Evolutionary conservation across 2,329 filamentous ascomycete genomes (phyloP).

Genomic region (Botryotinia narcissicola): DNA sequence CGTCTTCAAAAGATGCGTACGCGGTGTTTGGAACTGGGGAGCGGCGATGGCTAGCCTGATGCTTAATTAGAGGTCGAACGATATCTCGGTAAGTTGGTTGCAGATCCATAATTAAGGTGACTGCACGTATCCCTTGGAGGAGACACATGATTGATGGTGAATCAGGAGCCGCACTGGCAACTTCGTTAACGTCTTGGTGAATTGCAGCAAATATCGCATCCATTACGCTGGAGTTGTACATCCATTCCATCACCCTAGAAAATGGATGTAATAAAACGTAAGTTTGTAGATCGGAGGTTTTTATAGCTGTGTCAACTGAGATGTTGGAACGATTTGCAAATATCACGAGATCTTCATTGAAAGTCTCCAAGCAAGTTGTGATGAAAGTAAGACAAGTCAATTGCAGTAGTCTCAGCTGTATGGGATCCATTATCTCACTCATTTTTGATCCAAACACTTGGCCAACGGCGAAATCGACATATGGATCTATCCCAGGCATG

Average conservation of each 20-base stretch:
- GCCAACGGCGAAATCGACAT: slow-evolving; percentile 86
- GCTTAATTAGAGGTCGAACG: slow-evolving; percentile 74
- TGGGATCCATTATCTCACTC: slow-evolving; percentile 59
- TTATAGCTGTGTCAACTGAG: slow-evolving; percentile 71
- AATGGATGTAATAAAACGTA: slow-evolving; percentile 93
- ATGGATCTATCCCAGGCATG: slow-evolving; percentile 83
- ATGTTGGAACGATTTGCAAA: slow-evolving; percentile 78
- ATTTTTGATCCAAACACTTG: slow-evolving; percentile 65
- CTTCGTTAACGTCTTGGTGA: slow-evolving; percentile 70
- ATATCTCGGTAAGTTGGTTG: slow-evolving; percentile 91
- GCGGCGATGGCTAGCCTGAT: slow-evolving; percentile 57
- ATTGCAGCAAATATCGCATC: slow-evolving; percentile 74
- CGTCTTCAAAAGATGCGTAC: slow-evolving; percentile 89
- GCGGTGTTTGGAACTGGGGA: slow-evolving; percentile 68
- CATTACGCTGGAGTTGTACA: slow-evolving; percentile 90
- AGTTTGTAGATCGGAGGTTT: slow-evolving; percentile 67
- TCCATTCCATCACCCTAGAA: slow-evolving; percentile 93
- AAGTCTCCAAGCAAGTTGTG: slow-evolving; percentile 72
- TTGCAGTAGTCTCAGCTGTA: slow-evolving; percentile 70
- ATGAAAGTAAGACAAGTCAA: slow-evolving; percentile 84
- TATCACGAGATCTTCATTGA: slow-evolving; percentile 91
- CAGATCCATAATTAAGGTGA: slow-evolving; percentile 78
- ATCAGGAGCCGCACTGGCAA: slow-evolving; percentile 69
- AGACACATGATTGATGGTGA: slow-evolving; percentile 81
- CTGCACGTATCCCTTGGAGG: slow-evolving; percentile 76